phyloP scores from a whole-genome alignment of 225 moss, liverwort and hornwort genomes.

The Physcomitrellopsis africana region DNA sequence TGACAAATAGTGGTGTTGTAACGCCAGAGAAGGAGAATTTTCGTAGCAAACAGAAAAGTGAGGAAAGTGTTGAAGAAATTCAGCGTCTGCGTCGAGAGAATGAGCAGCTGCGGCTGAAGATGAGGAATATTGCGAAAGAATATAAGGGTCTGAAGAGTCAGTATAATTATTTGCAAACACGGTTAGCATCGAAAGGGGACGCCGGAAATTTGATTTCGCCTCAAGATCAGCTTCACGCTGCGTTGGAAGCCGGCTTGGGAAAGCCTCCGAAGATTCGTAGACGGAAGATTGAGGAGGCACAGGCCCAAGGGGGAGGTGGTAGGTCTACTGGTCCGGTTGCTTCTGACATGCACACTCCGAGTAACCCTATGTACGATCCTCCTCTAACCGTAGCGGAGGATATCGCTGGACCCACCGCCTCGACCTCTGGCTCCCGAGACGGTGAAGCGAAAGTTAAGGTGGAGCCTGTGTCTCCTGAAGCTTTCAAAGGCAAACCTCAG shows the following conservation, averaged over 20 bases:
- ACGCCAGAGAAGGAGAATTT: constrained; percentile 41
- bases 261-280: constrained; percentile 40
- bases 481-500: constrained; percentile 2
- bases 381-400: constrained; percentile 29
- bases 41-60: constrained; percentile 9
- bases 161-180: constrained; percentile 38
- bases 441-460: constrained; percentile 24
- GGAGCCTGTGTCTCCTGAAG: constrained; percentile 24
- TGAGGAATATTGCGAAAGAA: constrained; percentile 32
- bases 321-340: constrained; percentile 8
- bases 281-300: constrained; percentile 19
- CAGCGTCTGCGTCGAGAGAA: constrained; percentile 43
- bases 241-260: constrained; percentile 26
- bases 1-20: not conserved
- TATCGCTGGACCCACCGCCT: constrained; percentile 17
- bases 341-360: constrained; percentile 25
- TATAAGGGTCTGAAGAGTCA: constrained; percentile 45
- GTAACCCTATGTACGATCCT: constrained; percentile 31
- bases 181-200: constrained; percentile 33
- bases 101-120: constrained; percentile 39
- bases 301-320: constrained; percentile 10
- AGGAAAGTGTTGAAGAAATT: constrained; percentile 27
- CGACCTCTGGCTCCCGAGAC: constrained; percentile 25
- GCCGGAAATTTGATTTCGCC: constrained; percentile 20
- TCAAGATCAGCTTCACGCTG: constrained; percentile 27